Evolutionary conservation across 352 stramenopile species (phyloP), one percentile per base, ranked within the genome.

Genomic region (Thraustochytrium striatum): DNA sequence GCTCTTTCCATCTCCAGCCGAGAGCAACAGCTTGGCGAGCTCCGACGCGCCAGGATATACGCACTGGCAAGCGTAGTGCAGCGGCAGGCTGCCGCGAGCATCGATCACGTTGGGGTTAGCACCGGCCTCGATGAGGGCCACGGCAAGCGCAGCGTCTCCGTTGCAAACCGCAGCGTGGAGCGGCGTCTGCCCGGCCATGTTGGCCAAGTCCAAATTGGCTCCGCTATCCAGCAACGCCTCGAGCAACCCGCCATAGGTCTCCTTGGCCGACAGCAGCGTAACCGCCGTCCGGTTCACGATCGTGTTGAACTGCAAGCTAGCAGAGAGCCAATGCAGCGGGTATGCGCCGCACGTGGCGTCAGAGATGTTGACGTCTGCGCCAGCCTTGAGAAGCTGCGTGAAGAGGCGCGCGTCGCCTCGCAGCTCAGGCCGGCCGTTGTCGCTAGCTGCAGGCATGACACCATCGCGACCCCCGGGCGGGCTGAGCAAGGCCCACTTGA

Each of bases 41-140:
- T 28, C 65, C 11, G 30, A 33, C 11, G 28, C 25, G 53, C 19
- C 33, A 9, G 5, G 5, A 19, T 19, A 36, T 5, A 9, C 44
- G 52, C 65, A 39, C 50, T 75, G 19, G 65, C 65, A 75, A 72
- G 32, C 41, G 16, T 61, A 8, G 25, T 75, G 65, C 9, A 75
- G 39, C 3, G 65, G 33, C 0, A 75, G 39, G 35, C 68, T 75
- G 11, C 65, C 65, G 3, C 68, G 21, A 8, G 9, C 9, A 30
- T 75, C 65, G 35, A 43, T 32, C 19, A 75, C 0, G 52, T 75
- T 75, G 25, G 44, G 44, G 8, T 39, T 16, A 5, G 65, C 65
- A 16, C 65, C 65, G 25, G n/a, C 19, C 13, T 41, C 21, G 11
- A 75, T 39, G 0, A 75, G 50, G 7, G 21, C 41, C 43, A 39